phyloP scores from a whole-genome alignment of 768 basidiomycete species.

The Serendipita sp. region DNA sequence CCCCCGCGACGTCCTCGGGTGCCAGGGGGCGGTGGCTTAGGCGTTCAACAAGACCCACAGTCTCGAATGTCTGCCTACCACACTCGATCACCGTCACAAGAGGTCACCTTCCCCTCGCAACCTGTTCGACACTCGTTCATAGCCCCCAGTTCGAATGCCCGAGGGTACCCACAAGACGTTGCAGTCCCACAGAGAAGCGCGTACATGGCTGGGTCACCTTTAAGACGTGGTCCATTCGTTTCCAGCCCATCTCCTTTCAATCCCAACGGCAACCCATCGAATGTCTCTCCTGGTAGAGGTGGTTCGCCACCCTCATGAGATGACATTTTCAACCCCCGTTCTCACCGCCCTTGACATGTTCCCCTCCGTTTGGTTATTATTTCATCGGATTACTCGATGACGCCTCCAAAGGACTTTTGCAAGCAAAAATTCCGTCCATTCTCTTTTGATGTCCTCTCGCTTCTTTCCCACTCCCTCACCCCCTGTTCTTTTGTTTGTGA shows the following conservation, averaged over 20 bases:
- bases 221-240: neutral
- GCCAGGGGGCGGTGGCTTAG: neutral
- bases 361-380: neutral
- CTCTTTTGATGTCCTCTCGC: neutral
- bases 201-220: neutral
- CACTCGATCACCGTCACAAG: neutral
- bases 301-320: neutral
- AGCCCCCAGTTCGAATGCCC: neutral
- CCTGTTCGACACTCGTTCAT: neutral
- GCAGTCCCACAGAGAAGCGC: conserved; percentile 1
- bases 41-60: neutral
- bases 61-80: neutral
- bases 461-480: neutral
- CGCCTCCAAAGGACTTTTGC: conserved; percentile 4
- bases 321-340: neutral
- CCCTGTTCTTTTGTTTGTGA: neutral
- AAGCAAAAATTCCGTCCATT: conserved; percentile 2
- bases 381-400: neutral
- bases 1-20: neutral
- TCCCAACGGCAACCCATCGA: neutral
- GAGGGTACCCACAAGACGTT: neutral
- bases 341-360: too few species aligned
- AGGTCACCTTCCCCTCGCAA: neutral
- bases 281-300: neutral
- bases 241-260: neutral